phyloP scores from a whole-genome alignment of 345 rosid genomes.

The Hirschfeldia incana region DNA sequence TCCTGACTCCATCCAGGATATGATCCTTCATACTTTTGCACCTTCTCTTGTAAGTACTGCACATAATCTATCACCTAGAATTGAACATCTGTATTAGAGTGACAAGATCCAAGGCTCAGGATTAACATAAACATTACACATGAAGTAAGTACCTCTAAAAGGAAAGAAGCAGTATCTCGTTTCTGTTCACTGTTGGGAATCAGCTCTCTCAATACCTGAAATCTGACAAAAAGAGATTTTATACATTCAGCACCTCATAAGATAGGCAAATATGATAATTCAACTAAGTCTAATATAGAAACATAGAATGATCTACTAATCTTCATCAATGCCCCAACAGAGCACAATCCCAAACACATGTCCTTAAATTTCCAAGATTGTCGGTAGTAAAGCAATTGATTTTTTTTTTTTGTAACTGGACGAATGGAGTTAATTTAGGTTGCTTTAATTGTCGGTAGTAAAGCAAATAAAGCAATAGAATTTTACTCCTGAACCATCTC shows the following conservation, averaged over 20 bases:
- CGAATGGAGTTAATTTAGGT: no score
- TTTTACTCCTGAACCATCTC: background rate
- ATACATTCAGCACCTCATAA: conserved; percentile 3
- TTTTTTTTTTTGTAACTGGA: no score
- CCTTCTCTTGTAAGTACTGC: conserved; percentile 76
- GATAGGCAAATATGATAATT: background rate
- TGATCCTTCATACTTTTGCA: conserved; percentile 80
- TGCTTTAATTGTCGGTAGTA: no score
- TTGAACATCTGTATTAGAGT: background rate
- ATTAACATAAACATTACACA: background rate
- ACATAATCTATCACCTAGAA: conserved; percentile 87
- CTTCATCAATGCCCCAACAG: background rate
- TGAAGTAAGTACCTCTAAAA: conserved; percentile 64
- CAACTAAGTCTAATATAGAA: background rate
- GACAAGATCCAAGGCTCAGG: conserved; percentile 1
- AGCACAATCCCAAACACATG: conserved; percentile 9
- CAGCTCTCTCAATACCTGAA: conserved; percentile 90
- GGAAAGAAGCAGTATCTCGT: conserved; percentile 89
- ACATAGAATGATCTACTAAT: background rate
- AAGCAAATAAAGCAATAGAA: no score
- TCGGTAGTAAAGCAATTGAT: background rate
- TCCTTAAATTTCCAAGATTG: background rate
- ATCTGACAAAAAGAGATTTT: conserved; percentile 49
- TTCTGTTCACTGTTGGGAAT: conserved; percentile 89
- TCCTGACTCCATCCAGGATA: conserved; percentile 85